Evolutionary conservation across 2,329 filamentous ascomycete genomes (phyloP), one percentile per base, ranked within the genome.

Genomic region (Monilinia fructigena): DNA sequence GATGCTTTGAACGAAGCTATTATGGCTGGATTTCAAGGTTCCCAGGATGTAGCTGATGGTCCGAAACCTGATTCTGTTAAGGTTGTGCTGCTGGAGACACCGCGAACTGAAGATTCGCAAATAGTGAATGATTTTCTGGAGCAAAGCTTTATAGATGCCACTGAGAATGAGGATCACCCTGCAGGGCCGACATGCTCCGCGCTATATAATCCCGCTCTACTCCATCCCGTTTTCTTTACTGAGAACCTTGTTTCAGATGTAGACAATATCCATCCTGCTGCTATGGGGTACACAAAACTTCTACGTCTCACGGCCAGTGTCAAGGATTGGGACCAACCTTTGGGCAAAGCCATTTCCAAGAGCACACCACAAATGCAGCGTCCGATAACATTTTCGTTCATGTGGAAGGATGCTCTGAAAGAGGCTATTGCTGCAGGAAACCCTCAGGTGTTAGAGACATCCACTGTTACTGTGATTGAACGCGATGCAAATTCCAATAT

Each of bases 1-100:
- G 67, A 68, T 26, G 73, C 72, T 31, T 70, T 74, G 16, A 52
- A 62, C 18, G 69, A 74, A 67, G 73, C 73, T 23, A 69, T 74
- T 20, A 58, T 63, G n/a, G 69, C 72, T 35, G 67, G 72, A 10
- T n/a, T 60, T 14, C 61, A 23, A 14, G 60, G 14, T 31, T 55
- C 52, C 16, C 50, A 55, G 6, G 53, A 65, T 42, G 68, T 53
- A n/a, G 28, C 66, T 20, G 47, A 64, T 2, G 66, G 70, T 42
- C 73, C 68, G 72, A 60, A 71, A 31, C 56, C 69, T 47, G 70
- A 70, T 47, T 63, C 74, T 2, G 45, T 59, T 38, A 48, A 68
- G 26, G 69, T 71, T 38, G 58, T 72, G 14, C 28, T 60, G 14
- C 65, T 53, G 4, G 68, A 68, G 6, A 47, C 65, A 50, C 66